These are phyloP conservation scores for Globisporangium megalacanthum DNA, from an alignment of 352 stramenopile genomes.

Conservation along the genomic window DNA sequence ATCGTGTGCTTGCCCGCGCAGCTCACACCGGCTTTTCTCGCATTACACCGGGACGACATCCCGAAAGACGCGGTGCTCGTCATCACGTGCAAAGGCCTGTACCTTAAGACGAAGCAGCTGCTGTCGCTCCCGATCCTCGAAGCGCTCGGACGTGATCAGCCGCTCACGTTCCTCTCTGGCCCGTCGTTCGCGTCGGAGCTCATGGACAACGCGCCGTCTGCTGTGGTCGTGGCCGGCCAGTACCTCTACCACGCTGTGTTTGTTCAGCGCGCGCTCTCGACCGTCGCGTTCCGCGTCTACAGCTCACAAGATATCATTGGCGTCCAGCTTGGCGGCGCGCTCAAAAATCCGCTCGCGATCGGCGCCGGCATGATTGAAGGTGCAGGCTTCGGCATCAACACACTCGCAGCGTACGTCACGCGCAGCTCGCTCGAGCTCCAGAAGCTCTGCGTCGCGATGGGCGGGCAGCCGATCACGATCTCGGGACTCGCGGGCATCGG, in stretches of 20 bases:
- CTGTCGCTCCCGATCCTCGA: slow-evolving; percentile 94
- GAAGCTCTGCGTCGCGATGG: slow-evolving; percentile 93
- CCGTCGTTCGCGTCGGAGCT: slow-evolving; percentile 97
- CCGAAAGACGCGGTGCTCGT: slow-evolving; percentile 88
- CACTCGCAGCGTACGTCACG: slow-evolving; percentile 93
- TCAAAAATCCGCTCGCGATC: slow-evolving; percentile 98
- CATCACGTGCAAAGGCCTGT: slow-evolving; percentile 94
- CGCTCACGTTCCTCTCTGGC: slow-evolving; percentile 92
- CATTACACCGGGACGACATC: slow-evolving; percentile 83
- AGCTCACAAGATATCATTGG: slow-evolving; percentile 92
- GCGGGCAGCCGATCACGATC: slow-evolving; percentile 92
- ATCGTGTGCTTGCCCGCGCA: slow-evolving; percentile 97
- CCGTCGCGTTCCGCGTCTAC: slow-evolving; percentile 93
- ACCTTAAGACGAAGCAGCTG: slow-evolving; percentile 93
- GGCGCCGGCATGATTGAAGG: slow-evolving; percentile 97
- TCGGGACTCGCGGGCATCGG: slow-evolving; percentile 90
- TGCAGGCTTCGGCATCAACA: slow-evolving; percentile 95
- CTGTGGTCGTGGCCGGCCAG: slow-evolving; percentile 94
- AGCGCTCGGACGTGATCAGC: slow-evolving; percentile 87
- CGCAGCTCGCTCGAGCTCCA: slow-evolving; percentile 95
- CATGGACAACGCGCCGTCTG: slow-evolving; percentile 91
- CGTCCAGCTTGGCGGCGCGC: slow-evolving; percentile 94
- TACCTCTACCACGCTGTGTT: slow-evolving; percentile 87
- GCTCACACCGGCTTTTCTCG: slow-evolving; percentile 90
- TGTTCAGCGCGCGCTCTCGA: slow-evolving; percentile 81